These are phyloP conservation scores for Arachnopeziza araneosa DNA, from an alignment of 2,329 filamentous ascomycete species.

Conservation along the genomic window DNA sequence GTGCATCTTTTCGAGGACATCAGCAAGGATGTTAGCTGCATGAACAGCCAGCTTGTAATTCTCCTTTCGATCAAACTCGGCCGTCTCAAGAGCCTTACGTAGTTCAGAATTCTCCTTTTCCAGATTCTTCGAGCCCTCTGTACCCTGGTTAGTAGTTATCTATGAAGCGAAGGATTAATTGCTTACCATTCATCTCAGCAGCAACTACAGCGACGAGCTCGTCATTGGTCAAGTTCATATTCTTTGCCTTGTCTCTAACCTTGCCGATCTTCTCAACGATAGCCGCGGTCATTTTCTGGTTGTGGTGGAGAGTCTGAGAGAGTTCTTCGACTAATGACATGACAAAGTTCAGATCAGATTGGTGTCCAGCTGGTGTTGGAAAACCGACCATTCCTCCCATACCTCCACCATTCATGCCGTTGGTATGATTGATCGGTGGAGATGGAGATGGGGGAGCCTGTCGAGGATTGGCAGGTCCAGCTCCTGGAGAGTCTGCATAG, in stretches of 20 bases:
- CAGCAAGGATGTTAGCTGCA: conserved; percentile 51
- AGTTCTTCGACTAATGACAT: conserved; percentile 64
- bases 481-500: background rate
- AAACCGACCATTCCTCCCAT: conserved; percentile 35
- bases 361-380: conserved; percentile 61
- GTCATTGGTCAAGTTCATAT: conserved; percentile 49
- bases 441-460: conserved; percentile 30
- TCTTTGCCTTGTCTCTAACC: conserved; percentile 51
- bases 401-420: conserved; percentile 28
- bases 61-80: conserved; percentile 54
- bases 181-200: conserved; percentile 51
- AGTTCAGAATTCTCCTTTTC: conserved; percentile 57
- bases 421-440: conserved; percentile 25
- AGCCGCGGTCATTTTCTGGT: conserved; percentile 57
- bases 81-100: conserved; percentile 56
- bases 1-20: conserved; percentile 59
- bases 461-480: conserved; percentile 13
- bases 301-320: conserved; percentile 31
- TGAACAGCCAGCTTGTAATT: conserved; percentile 50
- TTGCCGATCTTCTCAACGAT: conserved; percentile 58
- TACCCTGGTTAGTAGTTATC: background rate
- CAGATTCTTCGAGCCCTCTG: conserved; percentile 54
- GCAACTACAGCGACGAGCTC: conserved; percentile 51
- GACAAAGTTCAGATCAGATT: conserved; percentile 63
- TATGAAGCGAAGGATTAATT: background rate